Evolutionary conservation across 2,329 filamentous ascomycete genomes (phyloP).

Genomic region (Cladosporium cucumerinum): DNA sequence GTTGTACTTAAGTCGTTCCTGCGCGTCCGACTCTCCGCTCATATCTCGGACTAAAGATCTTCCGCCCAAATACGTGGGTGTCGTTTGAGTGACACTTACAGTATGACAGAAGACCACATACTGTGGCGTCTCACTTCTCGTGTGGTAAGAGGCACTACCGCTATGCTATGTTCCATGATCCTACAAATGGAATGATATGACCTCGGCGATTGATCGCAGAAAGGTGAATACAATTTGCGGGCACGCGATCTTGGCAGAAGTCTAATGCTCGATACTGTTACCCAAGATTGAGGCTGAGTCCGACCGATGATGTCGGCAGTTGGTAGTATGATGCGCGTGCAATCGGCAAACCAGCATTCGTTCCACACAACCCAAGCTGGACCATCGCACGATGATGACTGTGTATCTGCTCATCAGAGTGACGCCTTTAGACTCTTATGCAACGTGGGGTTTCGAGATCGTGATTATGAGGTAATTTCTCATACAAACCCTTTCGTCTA

Average conservation of each 20-base stretch:
- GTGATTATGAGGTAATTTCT: too few relatives aligned
- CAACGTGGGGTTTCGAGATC: too few relatives aligned
- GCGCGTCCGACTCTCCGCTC: neutral
- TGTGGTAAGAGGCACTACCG: neutral
- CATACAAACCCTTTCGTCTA: too few relatives aligned
- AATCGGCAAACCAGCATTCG: neutral
- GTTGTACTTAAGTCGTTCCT: neutral
- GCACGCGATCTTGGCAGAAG: neutral
- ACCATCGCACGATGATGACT: neutral
- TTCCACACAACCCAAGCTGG: neutral
- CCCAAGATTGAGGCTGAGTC: neutral
- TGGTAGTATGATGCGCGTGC: neutral
- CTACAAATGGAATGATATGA: neutral
- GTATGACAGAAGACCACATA: too few relatives aligned
- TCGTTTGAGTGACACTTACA: neutral
- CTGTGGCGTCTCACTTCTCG: too few relatives aligned
- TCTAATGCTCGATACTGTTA: neutral
- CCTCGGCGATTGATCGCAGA: neutral
- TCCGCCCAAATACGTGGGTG: neutral
- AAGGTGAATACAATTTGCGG: neutral
- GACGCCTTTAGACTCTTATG: too few relatives aligned
- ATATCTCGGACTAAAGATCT: neutral
- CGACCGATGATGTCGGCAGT: neutral
- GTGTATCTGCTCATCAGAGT: too few relatives aligned
- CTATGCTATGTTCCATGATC: neutral